Evolutionary conservation across 768 basidiomycete species (phyloP), one percentile per base, ranked within the genome.

Genomic region (Leccinum aurantiacum): DNA sequence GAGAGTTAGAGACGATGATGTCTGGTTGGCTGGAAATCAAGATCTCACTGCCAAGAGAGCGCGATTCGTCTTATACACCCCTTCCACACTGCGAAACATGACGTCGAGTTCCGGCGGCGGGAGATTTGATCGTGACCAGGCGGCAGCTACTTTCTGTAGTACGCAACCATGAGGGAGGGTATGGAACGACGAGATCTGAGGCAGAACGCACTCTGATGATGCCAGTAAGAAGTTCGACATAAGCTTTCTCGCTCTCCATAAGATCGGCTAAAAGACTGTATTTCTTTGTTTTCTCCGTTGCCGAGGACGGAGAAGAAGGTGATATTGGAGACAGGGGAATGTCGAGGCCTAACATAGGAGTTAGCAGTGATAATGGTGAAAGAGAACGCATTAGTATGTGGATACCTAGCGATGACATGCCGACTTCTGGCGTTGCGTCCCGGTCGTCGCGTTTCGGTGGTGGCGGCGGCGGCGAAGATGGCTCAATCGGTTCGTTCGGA

Each of bases 61-160:
- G 58, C 94, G 86, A 76, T 95, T 98, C 22, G 93, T 90, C 74
- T 93, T 91, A 79, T 95, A 99, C 19, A 98, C 86, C 24, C 82
- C 83, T 75, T 99, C 97, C 54, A 98, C 86, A 65, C 89, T 88
- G 63, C 97, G 82, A 76, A 99, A 99, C 91, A 98, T 96, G 55
- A 82, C 75, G 74, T 99, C 97, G 31, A 99, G 82, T 64, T 92
- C 89, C 8, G 84, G 84, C 15, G 97, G 97, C 17, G 97, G 97
- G 41, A 99, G 87, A 73, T 98, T 98, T 44, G 87, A 84, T 46
- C 94, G 81, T 10, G 95, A 97, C 97, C 97, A 99, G 53, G 97
- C 97, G n/a, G 89, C 88, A 10, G 97, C 97, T 5, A 97, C 91
- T 85, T 91, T 93, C 95, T 98, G 71, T 15, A 56, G n/a, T 24